phyloP scores from a whole-genome alignment of 2,329 filamentous ascomycete genomes.

The Arthrobotrys pseudoclavata region DNA sequence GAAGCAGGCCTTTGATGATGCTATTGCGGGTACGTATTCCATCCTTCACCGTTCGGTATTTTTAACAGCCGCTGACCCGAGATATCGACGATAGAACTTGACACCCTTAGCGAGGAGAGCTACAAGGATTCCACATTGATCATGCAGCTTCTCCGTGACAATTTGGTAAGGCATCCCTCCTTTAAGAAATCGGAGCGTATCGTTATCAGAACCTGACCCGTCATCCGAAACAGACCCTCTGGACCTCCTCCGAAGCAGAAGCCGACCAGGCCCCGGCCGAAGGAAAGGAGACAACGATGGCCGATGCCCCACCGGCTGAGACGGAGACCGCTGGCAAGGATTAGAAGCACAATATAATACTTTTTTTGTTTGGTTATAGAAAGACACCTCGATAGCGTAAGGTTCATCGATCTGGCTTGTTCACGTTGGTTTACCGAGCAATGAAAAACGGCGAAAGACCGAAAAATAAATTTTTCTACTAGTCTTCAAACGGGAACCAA shows the following conservation, averaged over 20 bases:
- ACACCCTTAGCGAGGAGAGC: slow-evolving; percentile 96
- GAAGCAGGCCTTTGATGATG: slow-evolving; percentile 99
- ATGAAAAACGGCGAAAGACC: slow-evolving; percentile 37
- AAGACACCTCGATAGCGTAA: slow-evolving; percentile 62
- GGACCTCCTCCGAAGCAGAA: slow-evolving; percentile 99
- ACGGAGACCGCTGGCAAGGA: slow-evolving; percentile 66
- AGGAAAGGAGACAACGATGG: slow-evolving; percentile 72
- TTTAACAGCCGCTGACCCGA: slow-evolving; percentile 55
- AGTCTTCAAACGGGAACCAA: slow-evolving; percentile 22
- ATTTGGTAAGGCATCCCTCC: slow-evolving; percentile 71
- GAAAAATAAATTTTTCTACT: slow-evolving; percentile 41
- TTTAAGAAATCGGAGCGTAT: slow-evolving; percentile 21
- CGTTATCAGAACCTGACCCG: slow-evolving; percentile 4
- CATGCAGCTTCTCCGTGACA: slow-evolving; percentile 99
- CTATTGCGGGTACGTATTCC: slow-evolving; percentile 77
- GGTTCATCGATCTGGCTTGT: slow-evolving; percentile 50
- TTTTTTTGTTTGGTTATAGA: slow-evolving; percentile 61
- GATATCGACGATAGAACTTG: slow-evolving; percentile 74
- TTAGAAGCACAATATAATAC: slow-evolving; percentile 49
- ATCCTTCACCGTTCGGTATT: background rate
- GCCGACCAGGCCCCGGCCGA: slow-evolving; percentile 71
- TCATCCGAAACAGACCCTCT: slow-evolving; percentile 81
- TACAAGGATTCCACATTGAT: slow-evolving; percentile 99
- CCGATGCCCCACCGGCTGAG: slow-evolving; percentile 70
- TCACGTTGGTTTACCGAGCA: slow-evolving; percentile 60